Conservation (phyloP, 2,329 filamentous ascomycete species). For the Nigrospora osmanthi region DNA sequence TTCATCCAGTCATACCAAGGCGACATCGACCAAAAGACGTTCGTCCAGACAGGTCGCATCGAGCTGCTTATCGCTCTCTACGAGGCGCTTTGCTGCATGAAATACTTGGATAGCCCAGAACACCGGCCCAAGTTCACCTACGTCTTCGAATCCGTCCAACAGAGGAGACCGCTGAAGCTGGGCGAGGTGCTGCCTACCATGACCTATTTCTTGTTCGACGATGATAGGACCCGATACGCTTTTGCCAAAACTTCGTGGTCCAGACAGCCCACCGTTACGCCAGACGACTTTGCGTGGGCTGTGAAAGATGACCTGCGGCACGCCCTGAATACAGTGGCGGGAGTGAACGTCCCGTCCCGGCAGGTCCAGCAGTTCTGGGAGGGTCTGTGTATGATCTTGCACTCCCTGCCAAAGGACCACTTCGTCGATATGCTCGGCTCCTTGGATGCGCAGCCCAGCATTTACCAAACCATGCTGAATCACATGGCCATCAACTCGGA, state of each 20-base stretch:
- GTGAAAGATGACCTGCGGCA: constrained; percentile 65
- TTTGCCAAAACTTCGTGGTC: constrained; percentile 67
- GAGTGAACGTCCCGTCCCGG: constrained; percentile 27
- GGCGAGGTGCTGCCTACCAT: constrained; percentile 71
- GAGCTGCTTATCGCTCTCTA: constrained; percentile 74
- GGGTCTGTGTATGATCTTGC: constrained; percentile 67
- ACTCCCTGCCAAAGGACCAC: constrained; percentile 62
- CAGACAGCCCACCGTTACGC: constrained; percentile 54
- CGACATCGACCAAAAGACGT: constrained; percentile 28
- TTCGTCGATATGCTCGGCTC: constrained; percentile 72
- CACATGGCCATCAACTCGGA: constrained; percentile 47
- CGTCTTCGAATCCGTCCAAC: constrained; percentile 75
- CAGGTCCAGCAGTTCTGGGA: constrained; percentile 71
- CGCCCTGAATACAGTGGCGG: constrained; percentile 56
- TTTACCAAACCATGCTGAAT: constrained; percentile 53
- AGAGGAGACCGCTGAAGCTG: constrained; percentile 70
- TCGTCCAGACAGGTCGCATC: constrained; percentile 35
- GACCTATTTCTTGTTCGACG: constrained; percentile 75
- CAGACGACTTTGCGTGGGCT: constrained; percentile 79
- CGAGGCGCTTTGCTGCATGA: constrained; percentile 78
- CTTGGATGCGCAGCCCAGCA: constrained; percentile 69
- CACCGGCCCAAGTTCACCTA: constrained; percentile 61
- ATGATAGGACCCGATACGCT: constrained; percentile 50
- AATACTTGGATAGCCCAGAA: constrained; percentile 56
- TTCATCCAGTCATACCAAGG: constrained; percentile 37